phyloP scores from a whole-genome alignment of 2,329 filamentous ascomycete species.

The Biscogniauxia marginata region DNA sequence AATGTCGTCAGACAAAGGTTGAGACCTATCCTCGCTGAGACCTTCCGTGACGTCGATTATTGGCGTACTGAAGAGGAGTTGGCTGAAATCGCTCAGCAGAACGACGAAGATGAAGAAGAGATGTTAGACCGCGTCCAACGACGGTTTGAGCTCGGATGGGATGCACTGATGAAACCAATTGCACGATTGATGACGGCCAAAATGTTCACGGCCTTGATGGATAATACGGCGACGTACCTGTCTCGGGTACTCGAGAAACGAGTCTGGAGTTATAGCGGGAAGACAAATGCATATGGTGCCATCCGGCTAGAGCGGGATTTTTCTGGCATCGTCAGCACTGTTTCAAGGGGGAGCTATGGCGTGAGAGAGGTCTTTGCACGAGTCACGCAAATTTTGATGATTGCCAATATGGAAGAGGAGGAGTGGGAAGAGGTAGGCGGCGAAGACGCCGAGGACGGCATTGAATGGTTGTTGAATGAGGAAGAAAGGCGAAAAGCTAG shows the following conservation, averaged over 20 bases:
- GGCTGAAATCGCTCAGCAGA: slow-evolving; percentile 52
- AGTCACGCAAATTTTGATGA: slow-evolving; percentile 67
- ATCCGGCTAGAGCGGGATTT: slow-evolving; percentile 72
- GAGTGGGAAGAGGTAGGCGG: slow-evolving; percentile 69
- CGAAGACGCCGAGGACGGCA: slow-evolving; percentile 51
- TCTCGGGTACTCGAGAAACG: slow-evolving; percentile 81
- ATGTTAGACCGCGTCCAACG: slow-evolving; percentile 68
- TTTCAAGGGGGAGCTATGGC: slow-evolving; percentile 61
- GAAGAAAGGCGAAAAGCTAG: slow-evolving; percentile 66
- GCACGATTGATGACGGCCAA: slow-evolving; percentile 77
- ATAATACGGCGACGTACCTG: slow-evolving; percentile 71
- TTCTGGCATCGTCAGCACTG: slow-evolving; percentile 61
- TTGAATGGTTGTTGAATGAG: slow-evolving; percentile 58
- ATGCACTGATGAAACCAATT: slow-evolving; percentile 79
- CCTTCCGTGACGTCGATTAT: slow-evolving; percentile 92
- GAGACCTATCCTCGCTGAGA: slow-evolving; percentile 79
- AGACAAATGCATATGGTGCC: slow-evolving; percentile 73
- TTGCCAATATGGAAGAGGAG: slow-evolving; percentile 79
- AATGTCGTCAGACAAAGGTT: slow-evolving; percentile 84
- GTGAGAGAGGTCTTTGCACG: slow-evolving; percentile 66
- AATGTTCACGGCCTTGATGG: slow-evolving; percentile 74
- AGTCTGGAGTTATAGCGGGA: slow-evolving; percentile 75
- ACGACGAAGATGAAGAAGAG: slow-evolving; percentile 53
- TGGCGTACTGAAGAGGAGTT: slow-evolving; percentile 63
- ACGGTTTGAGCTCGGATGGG: slow-evolving; percentile 84